A percentile compares a stretch with the other conserved stretches of the same genome.
Evolutionary conservation across 768 basidiomycete genomes (phyloP).

Genomic region (Leccinum obscurum): DNA sequence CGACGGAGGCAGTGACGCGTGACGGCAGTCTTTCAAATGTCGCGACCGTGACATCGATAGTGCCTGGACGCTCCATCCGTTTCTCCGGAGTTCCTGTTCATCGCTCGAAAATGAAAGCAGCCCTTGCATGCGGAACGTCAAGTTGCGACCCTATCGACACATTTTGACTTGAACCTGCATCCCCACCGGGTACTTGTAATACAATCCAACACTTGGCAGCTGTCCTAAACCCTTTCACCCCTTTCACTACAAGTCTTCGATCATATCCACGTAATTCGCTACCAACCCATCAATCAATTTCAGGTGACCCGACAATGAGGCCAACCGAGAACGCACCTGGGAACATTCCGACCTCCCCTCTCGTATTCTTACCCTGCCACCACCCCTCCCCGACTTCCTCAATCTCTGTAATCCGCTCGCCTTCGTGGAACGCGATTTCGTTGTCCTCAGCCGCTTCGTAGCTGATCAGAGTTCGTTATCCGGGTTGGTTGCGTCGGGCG

Average conservation of each 20-base stretch:
- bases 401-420: constrained; percentile 75
- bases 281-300: not conserved
- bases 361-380: constrained; percentile 71
- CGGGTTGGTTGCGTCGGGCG: too few species aligned
- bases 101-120: too few species aligned
- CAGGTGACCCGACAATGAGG: not conserved
- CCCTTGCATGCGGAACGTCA: too few species aligned
- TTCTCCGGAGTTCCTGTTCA: too few species aligned
- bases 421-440: constrained; percentile 82
- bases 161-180: too few species aligned
- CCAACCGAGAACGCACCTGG: constrained; percentile 54
- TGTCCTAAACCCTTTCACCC: not conserved
- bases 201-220: not conserved
- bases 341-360: constrained; percentile 68
- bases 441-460: constrained; percentile 93
- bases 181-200: too few species aligned
- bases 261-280: constrained; percentile 24
- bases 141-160: too few species aligned
- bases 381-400: constrained; percentile 85
- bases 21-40: too few species aligned
- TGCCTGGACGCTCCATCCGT: too few species aligned
- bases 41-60: too few species aligned
- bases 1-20: too few species aligned
- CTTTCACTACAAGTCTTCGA: not conserved
- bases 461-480: constrained; percentile 38